Evolutionary conservation across 2,329 filamentous ascomycete species (phyloP), one percentile per base, ranked within the genome.

Genomic region (Venturia carpophila): DNA sequence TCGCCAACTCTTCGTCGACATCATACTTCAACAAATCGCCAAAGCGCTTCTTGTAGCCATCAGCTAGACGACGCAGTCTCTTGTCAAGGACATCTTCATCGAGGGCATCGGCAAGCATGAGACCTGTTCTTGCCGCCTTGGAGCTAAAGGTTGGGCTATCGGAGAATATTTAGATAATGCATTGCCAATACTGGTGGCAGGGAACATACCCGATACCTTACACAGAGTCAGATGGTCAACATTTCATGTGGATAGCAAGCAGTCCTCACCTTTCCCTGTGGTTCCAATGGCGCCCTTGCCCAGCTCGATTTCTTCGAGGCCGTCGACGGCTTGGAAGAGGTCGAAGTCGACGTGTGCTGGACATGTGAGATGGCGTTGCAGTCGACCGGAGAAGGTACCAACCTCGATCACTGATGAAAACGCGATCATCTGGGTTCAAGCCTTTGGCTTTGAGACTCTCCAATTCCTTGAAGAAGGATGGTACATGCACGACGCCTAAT

Each of bases 61-160:
- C 69, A 10, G 83, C 87, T 60, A 92, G 76, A 30, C 79, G 76
- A 49, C 86, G 80, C 55, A 92, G 76, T 74, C 88, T 89, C 49
- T 75, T 72, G 76, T 90, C 88, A 69, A 92, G 91, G 9, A 81
- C 73, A 49, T 82, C 78, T 72, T 84, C 81, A 72, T 89, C 79
- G 73, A 91, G 90, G 68, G 91, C 79, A 65, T 91, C 87, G 66
- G 80, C 79, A 64, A 90, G 78, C 69, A 82, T 82, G 67, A 92
- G 80, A 60, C 88, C 89, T 69, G 80, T 88, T 70, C 89, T 80
- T 47, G 84, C 78, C 68, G 84, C 84, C 74, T 87, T 88, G 67
- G 83, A 83, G 71, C 82, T 84, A 76, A 87, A 87, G 68, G 80
- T 82, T 76, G 83, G 84, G 70, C 82, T 76, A 63, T 61, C 2